Evolutionary conservation across 768 basidiomycete genomes (phyloP), one percentile per base, ranked within the genome.

Genomic region (Mycena alexandri): DNA sequence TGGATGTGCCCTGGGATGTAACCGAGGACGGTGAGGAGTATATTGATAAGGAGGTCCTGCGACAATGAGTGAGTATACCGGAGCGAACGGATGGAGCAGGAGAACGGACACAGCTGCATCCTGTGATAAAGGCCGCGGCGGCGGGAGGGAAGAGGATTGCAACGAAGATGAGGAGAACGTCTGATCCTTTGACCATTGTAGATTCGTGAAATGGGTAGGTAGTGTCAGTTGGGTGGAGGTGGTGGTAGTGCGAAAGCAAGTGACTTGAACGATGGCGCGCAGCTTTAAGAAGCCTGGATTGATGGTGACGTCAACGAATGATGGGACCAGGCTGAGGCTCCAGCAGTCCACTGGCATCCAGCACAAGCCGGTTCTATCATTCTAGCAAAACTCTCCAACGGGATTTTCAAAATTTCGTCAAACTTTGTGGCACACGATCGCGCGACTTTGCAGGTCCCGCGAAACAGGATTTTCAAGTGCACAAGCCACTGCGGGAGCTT

Each of bases 161-260:
- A 62, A 92, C 93, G 59, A 95, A 79, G 71, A 95, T 93, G 73
- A 95, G 88, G 59, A 92, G 77, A 73, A 95, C 83, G 81, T 95
- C 93, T 25, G 92, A 93, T 21, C 86, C 82, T 76, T 83, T 87
- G 67, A 85, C 85, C 85, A 86, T 86, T 70, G 69, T 80, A 75
- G 8, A 47, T 65, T 41, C 21, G 47, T 46, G 33, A 36, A 21
- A n/a, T n/a, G 52, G n/a, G n/a, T n/a, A n/a, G n/a, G 33, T 21
- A 16, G 22, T 14, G 50, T 52, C 25, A 22, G 25, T 51, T 47
- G 43, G 52, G 17, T 61, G 14, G 47, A 25, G 50, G 22, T 50
- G 61, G 57, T 68, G 57, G 67, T 63, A 24, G 67, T 57, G 46
- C 13, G 24, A 29, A 50, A 50, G 5, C 44, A 56, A 67, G 54